Evolutionary conservation across 768 basidiomycete genomes (phyloP).

Genomic region (Chalciporus chontae): DNA sequence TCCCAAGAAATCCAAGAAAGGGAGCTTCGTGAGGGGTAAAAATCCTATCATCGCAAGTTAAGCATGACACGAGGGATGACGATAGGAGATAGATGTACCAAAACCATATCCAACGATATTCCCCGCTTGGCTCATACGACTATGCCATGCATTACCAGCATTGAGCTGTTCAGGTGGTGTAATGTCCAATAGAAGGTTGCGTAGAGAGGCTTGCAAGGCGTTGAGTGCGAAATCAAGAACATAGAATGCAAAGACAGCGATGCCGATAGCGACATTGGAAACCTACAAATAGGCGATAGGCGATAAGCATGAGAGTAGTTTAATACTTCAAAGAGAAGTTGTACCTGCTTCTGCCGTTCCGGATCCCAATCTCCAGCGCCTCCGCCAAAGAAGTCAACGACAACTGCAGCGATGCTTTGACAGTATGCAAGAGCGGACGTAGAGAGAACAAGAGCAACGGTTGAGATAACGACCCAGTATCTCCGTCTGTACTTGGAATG

Average conservation of each 20-base stretch:
- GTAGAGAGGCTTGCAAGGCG: slow-evolving; percentile 86
- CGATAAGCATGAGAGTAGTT: background rate
- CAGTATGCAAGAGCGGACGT: slow-evolving; percentile 85
- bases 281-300: slow-evolving; percentile 42
- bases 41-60: slow-evolving; percentile 52
- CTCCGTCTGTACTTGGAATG: slow-evolving; percentile 86
- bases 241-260: slow-evolving; percentile 91
- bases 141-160: slow-evolving; percentile 97
- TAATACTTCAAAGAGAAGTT: slow-evolving; percentile 16
- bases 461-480: slow-evolving; percentile 91
- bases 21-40: slow-evolving; percentile 78
- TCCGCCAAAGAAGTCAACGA: slow-evolving; percentile 74
- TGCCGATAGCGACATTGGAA: slow-evolving; percentile 67
- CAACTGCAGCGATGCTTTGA: slow-evolving; percentile 59
- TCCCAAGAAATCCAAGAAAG: slow-evolving; percentile 75
- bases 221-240: slow-evolving; percentile 97
- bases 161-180: slow-evolving; percentile 87
- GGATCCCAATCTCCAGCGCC: slow-evolving; percentile 90
- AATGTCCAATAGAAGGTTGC: slow-evolving; percentile 91
- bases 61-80: slow-evolving; percentile 1
- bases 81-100: slow-evolving; percentile 43
- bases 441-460: slow-evolving; percentile 71
- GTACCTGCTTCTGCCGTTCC: slow-evolving; percentile 55
- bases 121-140: slow-evolving; percentile 93
- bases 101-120: slow-evolving; percentile 94